phyloP scores from a whole-genome alignment of 257 asterid genomes.

The Primulina huaijiensis region DNA sequence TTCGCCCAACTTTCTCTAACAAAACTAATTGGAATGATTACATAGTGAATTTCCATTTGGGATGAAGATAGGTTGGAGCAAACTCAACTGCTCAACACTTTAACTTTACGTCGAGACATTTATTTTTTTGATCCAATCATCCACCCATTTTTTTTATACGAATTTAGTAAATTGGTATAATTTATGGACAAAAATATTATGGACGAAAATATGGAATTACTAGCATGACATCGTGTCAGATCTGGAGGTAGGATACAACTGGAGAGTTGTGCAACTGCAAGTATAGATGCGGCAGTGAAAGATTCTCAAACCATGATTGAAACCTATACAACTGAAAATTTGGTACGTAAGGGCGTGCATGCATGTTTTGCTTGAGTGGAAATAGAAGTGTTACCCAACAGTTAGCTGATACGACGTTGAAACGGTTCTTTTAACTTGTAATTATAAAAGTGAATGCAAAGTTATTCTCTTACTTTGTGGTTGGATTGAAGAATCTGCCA shows the following conservation, averaged over 20 bases:
- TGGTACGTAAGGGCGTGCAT: background rate
- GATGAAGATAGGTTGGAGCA: background rate
- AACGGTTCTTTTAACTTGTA: background rate
- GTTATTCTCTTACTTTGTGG: background rate
- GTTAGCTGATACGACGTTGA: background rate
- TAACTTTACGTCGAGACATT: background rate
- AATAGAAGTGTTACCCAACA: background rate
- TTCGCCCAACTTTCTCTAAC: background rate
- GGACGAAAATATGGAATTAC: background rate
- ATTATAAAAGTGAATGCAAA: background rate
- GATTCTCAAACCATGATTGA: constrained; percentile 1
- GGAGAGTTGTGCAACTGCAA: background rate
- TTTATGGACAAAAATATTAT: background rate
- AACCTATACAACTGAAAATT: constrained; percentile 10
- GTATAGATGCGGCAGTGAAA: background rate
- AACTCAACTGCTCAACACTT: background rate
- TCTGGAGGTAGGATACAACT: constrained; percentile 7
- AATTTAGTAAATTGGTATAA: background rate
- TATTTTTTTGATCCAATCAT: too few relatives aligned
- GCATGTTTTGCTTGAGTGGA: constrained; percentile 10
- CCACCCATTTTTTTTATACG: background rate
- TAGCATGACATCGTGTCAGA: background rate
- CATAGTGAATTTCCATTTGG: background rate
- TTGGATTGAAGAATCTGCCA: background rate
- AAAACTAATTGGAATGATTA: background rate